These are phyloP conservation scores for Trichoderma sp. DNA, from an alignment of 2,329 filamentous ascomycete genomes.

Conservation along the genomic window DNA sequence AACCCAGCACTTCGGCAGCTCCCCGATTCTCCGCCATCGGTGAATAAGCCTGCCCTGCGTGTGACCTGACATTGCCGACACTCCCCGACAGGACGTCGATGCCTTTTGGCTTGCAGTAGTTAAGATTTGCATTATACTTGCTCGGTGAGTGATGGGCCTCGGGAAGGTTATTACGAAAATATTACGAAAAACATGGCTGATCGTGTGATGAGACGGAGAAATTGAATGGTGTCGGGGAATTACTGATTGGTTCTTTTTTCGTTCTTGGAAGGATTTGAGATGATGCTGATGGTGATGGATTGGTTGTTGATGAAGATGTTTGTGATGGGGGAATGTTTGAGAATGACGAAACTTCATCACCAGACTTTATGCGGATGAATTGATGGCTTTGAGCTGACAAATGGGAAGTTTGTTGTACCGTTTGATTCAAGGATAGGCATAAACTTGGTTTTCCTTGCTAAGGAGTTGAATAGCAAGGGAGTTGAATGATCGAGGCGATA, in stretches of 20 bases:
- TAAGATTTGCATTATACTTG: not conserved
- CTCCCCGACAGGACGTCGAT: not conserved
- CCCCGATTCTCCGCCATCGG: conserved; percentile 7
- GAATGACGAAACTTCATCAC: not conserved
- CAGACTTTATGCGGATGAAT: not conserved
- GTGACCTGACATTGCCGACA: not conserved
- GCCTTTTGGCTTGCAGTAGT: not conserved
- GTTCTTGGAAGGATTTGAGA: not conserved
- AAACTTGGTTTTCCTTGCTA: not conserved
- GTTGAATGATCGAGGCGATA: not conserved
- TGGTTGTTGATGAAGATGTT: not conserved
- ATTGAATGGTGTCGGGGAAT: not conserved
- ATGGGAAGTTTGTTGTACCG: not conserved
- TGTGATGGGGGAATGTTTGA: not conserved
- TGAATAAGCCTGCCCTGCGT: not conserved
- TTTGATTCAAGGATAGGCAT: not conserved
- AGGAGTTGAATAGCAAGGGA: no score
- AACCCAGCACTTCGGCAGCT: not conserved
- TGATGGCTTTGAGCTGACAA: not conserved
- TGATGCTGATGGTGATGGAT: not conserved
- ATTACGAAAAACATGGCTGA: not conserved
- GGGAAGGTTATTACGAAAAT: not conserved
- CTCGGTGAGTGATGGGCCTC: not conserved
- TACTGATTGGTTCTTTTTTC: not conserved
- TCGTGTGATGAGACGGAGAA: not conserved